Base-by-base conservation (phyloP, 2,329 filamentous ascomycete species). In the Epicoccum nigrum region DNA sequence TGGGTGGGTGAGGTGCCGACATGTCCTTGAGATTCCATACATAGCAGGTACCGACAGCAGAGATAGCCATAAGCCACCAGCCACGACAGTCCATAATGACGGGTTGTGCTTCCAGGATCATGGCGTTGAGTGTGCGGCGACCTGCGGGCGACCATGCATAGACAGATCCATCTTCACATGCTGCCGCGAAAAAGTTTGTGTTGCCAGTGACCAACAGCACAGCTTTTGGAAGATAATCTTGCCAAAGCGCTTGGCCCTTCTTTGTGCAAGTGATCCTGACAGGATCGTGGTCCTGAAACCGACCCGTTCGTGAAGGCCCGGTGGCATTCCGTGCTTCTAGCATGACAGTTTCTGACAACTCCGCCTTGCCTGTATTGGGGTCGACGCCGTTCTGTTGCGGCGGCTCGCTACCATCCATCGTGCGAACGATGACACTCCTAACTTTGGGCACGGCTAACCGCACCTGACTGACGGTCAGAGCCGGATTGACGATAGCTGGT, bases 81-180 rank as follows among this genome's bases (percentile, higher is more conserved):
- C 89, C 90, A 48, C 92, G 85, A 64, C 89, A 93, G 70, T 97
- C 94, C 20, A 99, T 81, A 49, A 99, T 94, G 25, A 97, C 92
- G 0, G 94, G 90, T 64, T 97, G 92, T 2, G 93, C 87, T 75
- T 99, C 94, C 13, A 97, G 77, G 5, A 97, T 83, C 58, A 97
- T 81, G 4, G 92, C 86, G 65, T 90, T 96, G 47, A 96, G 79
- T 17, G 96, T 79, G 44, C 95, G 85, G 55, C 95, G 85, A 11
- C 94, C 94, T 12, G 92, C 91, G 1, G 93, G 91, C 1, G 92
- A 93, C 92, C 94, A 99, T 7, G 90, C 83, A 68, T 96, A 90
- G 7, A 99, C 72, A 15, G 87, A 90, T 13, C 92, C 94, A 67
- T 97, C 94, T 71, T 99, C 94, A 65, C 92, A 97, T 8, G 89